Conservation (phyloP, 441 rosid species). For the Geranium incanum region DNA sequence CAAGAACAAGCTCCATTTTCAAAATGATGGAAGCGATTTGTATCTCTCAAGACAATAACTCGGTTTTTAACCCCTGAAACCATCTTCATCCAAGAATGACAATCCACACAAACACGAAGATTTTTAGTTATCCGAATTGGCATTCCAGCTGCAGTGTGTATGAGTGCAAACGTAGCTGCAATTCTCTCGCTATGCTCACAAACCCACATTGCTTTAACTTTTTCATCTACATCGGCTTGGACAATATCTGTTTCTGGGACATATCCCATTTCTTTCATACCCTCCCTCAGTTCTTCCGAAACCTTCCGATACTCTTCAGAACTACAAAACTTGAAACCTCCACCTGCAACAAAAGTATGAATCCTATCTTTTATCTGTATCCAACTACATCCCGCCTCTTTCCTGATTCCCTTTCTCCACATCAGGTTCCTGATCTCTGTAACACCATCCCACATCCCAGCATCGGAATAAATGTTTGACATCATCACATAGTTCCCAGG, state of each 20-base stretch:
- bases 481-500: slow-evolving; percentile 3
- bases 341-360: slow-evolving; percentile 33
- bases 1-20: background rate
- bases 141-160: slow-evolving; percentile 28
- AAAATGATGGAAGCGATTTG: background rate
- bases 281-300: slow-evolving; percentile 25
- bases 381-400: slow-evolving; percentile 43
- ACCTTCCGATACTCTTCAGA: slow-evolving; percentile 32
- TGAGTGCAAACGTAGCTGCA: slow-evolving; percentile 32
- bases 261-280: slow-evolving; percentile 30
- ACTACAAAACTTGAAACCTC: slow-evolving; percentile 31
- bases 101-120: slow-evolving; percentile 41
- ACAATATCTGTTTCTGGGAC: slow-evolving; percentile 3
- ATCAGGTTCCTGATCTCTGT: slow-evolving; percentile 27
- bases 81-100: slow-evolving; percentile 39
- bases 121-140: slow-evolving; percentile 41
- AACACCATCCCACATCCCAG: slow-evolving; percentile 23
- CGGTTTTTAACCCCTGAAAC: slow-evolving; percentile 15
- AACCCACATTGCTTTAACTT: slow-evolving; percentile 31
- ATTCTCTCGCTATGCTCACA: slow-evolving; percentile 43
- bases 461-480: background rate
- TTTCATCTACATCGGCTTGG: slow-evolving; percentile 19
- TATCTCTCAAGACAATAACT: background rate
- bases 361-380: slow-evolving; percentile 26
- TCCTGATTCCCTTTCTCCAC: slow-evolving; percentile 32